phyloP scores from a whole-genome alignment of 1,284 basidiomycete genomes.

The Marasmius tenuissimus region DNA sequence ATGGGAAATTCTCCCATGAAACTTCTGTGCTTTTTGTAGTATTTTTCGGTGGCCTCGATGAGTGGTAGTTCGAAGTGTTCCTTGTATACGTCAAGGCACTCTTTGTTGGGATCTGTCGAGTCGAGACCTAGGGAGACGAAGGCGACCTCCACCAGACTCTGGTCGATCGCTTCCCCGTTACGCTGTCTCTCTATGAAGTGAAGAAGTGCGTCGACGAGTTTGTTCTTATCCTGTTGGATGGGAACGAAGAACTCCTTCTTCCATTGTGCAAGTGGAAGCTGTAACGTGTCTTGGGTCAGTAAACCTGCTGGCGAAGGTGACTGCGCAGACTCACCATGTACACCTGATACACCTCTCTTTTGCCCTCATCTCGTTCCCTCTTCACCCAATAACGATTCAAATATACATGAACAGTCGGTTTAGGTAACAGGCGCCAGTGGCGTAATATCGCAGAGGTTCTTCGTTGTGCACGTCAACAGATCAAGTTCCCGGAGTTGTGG shows the following conservation, averaged over 20 bases:
- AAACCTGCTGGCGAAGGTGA: neutral
- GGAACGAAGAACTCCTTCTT: constrained; percentile 88
- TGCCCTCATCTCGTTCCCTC: constrained; percentile 96
- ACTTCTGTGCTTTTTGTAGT: constrained; percentile 89
- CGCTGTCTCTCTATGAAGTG: constrained; percentile 91
- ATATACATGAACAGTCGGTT: constrained; percentile 97
- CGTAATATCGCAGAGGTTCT: constrained; percentile 89
- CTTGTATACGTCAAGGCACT: constrained; percentile 93
- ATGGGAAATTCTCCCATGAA: no score
- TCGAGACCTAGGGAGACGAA: constrained; percentile 97
- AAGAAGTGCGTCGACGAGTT: constrained; percentile 87
- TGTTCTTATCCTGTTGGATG: constrained; percentile 78
- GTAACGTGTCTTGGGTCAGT: constrained; percentile 4
- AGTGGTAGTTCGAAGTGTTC: constrained; percentile 91
- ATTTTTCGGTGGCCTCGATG: constrained; percentile 85
- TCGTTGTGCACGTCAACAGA: no score
- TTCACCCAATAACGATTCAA: constrained; percentile 99
- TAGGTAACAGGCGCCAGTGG: constrained; percentile 91
- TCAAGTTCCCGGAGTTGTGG: no score
- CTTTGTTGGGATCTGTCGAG: constrained; percentile 87
- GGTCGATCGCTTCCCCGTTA: constrained; percentile 94
- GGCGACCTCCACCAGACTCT: constrained; percentile 92
- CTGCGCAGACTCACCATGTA: constrained; percentile 78
- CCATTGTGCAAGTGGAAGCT: constrained; percentile 97
- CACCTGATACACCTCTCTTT: constrained; percentile 93